Base-by-base conservation (phyloP, 1,284 basidiomycete genomes). In the Farysia itapuensis region DNA sequence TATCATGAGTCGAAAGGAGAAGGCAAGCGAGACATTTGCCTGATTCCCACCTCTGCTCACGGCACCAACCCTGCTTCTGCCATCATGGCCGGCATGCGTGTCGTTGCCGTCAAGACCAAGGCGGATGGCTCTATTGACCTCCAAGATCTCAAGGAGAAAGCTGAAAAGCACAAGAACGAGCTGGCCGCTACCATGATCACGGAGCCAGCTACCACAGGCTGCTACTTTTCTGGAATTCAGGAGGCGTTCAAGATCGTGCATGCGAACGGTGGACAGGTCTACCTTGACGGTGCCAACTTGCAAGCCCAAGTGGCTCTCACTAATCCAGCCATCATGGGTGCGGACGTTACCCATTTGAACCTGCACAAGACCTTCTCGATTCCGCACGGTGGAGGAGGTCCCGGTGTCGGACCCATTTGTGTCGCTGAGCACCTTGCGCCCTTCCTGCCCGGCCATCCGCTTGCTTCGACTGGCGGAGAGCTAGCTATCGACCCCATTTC, bases 331-430 rank as follows among this genome's bases (percentile, higher is more conserved):
- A 86, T 84, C 24, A 95, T 93, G 73, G 94, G 94, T 39, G 94
- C 92, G 45, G 94, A 98, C 78, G 92, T 98, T 30, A 95, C 91
- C 73, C 94, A 98, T 78, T 82, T 97, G 81, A 98, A 98, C 80
- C 80, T 98, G 39, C 94, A 98, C 82, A 97, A 97, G 80, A 92
- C 90, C 0, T 92, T 93, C 72, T 86, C 88, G 6, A 93, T 93
- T 75, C 95, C 94, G 21, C 94, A 98, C 77, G 94, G 94, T 53
- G 94, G 94, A 45, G 94, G 94, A 53, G 94, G 94, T 48, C 94
- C 95, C 39, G 94, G 94, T 66, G 86, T 92, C 44, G 90, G 90
- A 31, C 94, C 94, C 20, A 96, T 98, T 74, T 94, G 92, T 67
- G 90, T 90, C 35, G 90, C 90, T 15, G 83, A 88, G 71, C 94